A percentile compares a stretch with the other conserved stretches of the same genome.
Conservation (phyloP, 2,329 filamentous ascomycete species). For the Trichothecium roseum region DNA sequence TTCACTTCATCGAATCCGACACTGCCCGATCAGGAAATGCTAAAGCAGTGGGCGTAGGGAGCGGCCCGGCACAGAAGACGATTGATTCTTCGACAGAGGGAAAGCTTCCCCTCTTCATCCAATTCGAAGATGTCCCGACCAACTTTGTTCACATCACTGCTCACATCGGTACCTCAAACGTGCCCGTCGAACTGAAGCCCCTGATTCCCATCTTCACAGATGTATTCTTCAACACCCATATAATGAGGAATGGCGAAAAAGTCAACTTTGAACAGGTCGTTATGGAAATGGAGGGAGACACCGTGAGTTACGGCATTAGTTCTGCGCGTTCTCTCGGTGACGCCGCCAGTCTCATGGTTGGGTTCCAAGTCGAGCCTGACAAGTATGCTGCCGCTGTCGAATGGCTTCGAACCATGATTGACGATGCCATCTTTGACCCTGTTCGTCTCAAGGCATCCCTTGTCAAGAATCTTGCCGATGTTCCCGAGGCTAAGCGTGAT, state of each 20-base stretch:
- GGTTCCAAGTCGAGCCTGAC: slow-evolving; percentile 76
- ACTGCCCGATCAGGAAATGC: slow-evolving; percentile 78
- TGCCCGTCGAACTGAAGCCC: slow-evolving; percentile 77
- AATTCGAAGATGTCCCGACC: slow-evolving; percentile 89
- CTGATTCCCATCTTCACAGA: slow-evolving; percentile 75
- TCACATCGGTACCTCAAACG: slow-evolving; percentile 64
- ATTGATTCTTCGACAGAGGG: slow-evolving; percentile 58
- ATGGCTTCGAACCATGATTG: slow-evolving; percentile 80
- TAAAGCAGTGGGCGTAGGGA: slow-evolving; percentile 53
- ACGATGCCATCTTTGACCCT: slow-evolving; percentile 79
- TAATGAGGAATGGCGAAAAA: slow-evolving; percentile 63
- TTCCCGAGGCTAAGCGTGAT: slow-evolving; percentile 84
- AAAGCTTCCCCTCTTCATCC: slow-evolving; percentile 75
- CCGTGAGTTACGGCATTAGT: slow-evolving; percentile 70
- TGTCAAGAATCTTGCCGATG: slow-evolving; percentile 77
- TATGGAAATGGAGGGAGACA: slow-evolving; percentile 82
- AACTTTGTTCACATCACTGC: slow-evolving; percentile 84
- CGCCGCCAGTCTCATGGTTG: slow-evolving; percentile 69
- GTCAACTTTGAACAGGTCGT: slow-evolving; percentile 89
- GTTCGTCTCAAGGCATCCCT: slow-evolving; percentile 52
- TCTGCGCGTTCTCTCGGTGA: slow-evolving; percentile 61
- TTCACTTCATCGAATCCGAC: slow-evolving; percentile 84
- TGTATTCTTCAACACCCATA: slow-evolving; percentile 90
- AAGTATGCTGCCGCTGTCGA: slow-evolving; percentile 76
- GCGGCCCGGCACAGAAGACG: slow-evolving; percentile 62